A percentile compares a stretch with the other conserved stretches of the same genome.
These are phyloP conservation scores for Globisporangium viniferum DNA, from an alignment of 352 stramenopile genomes.

Conservation along the genomic window DNA sequence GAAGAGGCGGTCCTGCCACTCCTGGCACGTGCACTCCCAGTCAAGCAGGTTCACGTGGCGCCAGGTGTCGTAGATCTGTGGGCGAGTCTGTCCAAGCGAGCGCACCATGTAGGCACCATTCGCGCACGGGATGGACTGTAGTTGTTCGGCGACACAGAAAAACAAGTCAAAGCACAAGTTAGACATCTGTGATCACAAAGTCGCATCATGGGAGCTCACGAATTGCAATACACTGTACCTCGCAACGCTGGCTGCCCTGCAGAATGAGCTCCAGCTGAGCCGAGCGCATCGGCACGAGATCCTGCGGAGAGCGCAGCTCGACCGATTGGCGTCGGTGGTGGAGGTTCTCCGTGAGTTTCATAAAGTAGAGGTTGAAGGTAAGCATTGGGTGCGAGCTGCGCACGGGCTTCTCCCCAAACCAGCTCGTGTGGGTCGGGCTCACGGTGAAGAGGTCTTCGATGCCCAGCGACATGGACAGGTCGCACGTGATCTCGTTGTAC, in stretches of 20 bases:
- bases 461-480: constrained; percentile 44
- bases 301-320: constrained; percentile 43
- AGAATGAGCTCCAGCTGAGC: constrained; percentile 66
- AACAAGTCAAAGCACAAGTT: constrained; percentile 3
- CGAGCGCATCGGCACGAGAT: constrained; percentile 63
- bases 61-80: constrained; percentile 67
- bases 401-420: constrained; percentile 61
- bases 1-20: constrained; percentile 78
- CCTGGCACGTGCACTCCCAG: constrained; percentile 78
- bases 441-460: constrained; percentile 41
- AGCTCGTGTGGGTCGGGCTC: constrained; percentile 38
- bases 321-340: constrained; percentile 54
- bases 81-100: constrained; percentile 49
- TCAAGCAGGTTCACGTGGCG: constrained; percentile 71
- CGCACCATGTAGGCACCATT: constrained; percentile 81
- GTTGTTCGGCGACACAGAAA: neutral
- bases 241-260: constrained; percentile 70
- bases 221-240: constrained; percentile 38
- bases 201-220: neutral
- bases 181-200: neutral
- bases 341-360: constrained; percentile 73
- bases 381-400: constrained; percentile 61
- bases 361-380: constrained; percentile 71
- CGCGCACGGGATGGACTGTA: constrained; percentile 72
- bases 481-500: constrained; percentile 70